A percentile compares a stretch with the other conserved stretches of the same genome.
phyloP scores from a whole-genome alignment of 257 asterid genomes.

The Solanum chiquidenum region DNA sequence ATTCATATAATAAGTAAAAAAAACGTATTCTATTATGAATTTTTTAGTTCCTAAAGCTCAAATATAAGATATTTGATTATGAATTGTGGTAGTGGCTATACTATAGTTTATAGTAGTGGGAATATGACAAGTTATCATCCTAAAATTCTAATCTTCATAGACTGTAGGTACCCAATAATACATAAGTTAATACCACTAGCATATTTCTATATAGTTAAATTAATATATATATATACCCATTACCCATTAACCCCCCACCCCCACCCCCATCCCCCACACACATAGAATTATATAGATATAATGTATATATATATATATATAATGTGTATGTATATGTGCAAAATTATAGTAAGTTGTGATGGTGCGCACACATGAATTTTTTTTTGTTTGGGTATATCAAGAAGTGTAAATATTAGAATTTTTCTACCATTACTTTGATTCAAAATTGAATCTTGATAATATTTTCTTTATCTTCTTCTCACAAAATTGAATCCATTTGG shows the following conservation, averaged over 20 bases:
- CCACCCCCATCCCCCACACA: neutral
- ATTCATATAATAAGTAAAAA: neutral
- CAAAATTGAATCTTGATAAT: conserved; percentile 27
- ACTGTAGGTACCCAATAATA: conserved; percentile 23
- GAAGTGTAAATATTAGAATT: neutral
- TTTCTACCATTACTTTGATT: conserved; percentile 11
- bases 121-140: conserved; percentile 17
- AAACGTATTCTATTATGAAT: neutral
- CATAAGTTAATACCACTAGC: conserved; percentile 7
- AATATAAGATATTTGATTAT: neutral
- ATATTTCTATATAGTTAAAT: neutral
- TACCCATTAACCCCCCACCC: neutral
- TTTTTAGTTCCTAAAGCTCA: neutral
- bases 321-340: neutral
- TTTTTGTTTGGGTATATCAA: neutral
- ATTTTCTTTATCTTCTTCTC: conserved; percentile 26
- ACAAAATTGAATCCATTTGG: conserved; percentile 3
- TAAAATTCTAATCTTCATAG: neutral
- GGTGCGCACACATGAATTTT: neutral
- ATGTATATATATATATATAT: neutral
- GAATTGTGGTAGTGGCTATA: neutral
- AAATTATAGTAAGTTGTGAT: neutral
- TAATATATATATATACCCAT: neutral
- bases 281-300: neutral
- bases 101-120: conserved; percentile 22